Conservation (phyloP, 352 stramenopile species). For the Plasmopara muralis region DNA sequence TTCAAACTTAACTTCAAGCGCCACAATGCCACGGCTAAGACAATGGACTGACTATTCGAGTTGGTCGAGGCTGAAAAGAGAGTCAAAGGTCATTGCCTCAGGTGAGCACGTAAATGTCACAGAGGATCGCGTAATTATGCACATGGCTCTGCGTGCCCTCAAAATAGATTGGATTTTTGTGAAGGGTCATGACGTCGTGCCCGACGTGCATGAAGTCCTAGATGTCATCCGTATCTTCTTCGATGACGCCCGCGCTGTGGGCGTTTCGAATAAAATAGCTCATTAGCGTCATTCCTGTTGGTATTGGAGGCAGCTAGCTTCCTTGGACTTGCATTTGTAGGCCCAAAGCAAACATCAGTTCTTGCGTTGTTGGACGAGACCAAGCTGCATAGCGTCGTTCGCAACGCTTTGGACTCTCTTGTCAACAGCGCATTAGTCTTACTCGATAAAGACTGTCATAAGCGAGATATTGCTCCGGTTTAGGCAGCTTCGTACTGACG, state of each 20-base stretch:
- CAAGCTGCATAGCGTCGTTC: too few species aligned
- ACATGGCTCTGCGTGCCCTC: slow-evolving; percentile 92
- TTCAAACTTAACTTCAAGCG: slow-evolving; percentile 87
- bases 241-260: slow-evolving; percentile 76
- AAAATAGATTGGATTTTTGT: slow-evolving; percentile 81
- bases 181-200: slow-evolving; percentile 93
- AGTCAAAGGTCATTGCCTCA: slow-evolving; percentile 86
- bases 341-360: too few species aligned
- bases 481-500: too few species aligned
- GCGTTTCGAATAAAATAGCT: slow-evolving; percentile 93
- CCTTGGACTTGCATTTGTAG: slow-evolving; percentile 95
- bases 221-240: slow-evolving; percentile 93
- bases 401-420: too few species aligned
- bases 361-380: too few species aligned
- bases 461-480: too few species aligned
- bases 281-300: slow-evolving; percentile 94
- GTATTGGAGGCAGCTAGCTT: slow-evolving; percentile 91
- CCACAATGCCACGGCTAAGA: slow-evolving; percentile 87
- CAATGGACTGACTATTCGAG: slow-evolving; percentile 87
- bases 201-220: slow-evolving; percentile 93
- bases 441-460: too few species aligned
- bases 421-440: too few species aligned
- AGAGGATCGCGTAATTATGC: slow-evolving; percentile 93
- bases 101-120: slow-evolving; percentile 95
- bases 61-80: slow-evolving; percentile 84